These are phyloP conservation scores for Taxillus chinensis DNA, from an alignment of 164 flowering plant species.

Conservation along the genomic window DNA sequence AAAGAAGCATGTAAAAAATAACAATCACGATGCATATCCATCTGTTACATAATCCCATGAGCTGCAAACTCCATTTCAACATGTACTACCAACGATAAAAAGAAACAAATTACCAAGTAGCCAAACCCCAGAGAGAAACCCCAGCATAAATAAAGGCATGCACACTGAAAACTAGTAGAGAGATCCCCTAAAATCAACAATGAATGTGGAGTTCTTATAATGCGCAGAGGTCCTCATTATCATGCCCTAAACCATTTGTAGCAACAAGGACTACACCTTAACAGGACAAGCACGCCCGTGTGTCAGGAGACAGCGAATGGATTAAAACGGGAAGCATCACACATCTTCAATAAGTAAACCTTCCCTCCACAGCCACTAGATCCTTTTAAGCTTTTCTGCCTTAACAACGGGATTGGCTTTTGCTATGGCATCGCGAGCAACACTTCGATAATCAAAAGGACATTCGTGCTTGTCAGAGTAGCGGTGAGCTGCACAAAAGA, in stretches of 20 bases:
- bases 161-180: slow-evolving; percentile 21
- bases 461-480: slow-evolving; percentile 52
- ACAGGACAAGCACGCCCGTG: slow-evolving; percentile 16
- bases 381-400: slow-evolving; percentile 50
- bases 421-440: slow-evolving; percentile 41
- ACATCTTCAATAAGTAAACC: slow-evolving; percentile 6
- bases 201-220: slow-evolving; percentile 20
- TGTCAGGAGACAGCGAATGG: slow-evolving; percentile 1
- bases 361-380: slow-evolving; percentile 16
- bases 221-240: slow-evolving; percentile 17
- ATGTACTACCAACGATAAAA: slow-evolving; percentile 8
- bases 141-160: slow-evolving; percentile 20
- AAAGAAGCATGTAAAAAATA: too few relatives aligned
- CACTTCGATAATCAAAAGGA: slow-evolving; percentile 36
- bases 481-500: slow-evolving; percentile 41
- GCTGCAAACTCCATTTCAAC: slow-evolving; percentile 1
- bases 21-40: too few relatives aligned
- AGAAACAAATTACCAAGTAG: slow-evolving; percentile 14
- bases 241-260: slow-evolving; percentile 14
- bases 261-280: slow-evolving; percentile 13
- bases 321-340: slow-evolving; percentile 15
- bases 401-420: slow-evolving; percentile 48
- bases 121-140: slow-evolving; percentile 18
- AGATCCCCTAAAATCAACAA: slow-evolving; percentile 16
- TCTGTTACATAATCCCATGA: neutral